phyloP scores from a whole-genome alignment of 805 yeast genomes.

The Millerozyma miso region DNA sequence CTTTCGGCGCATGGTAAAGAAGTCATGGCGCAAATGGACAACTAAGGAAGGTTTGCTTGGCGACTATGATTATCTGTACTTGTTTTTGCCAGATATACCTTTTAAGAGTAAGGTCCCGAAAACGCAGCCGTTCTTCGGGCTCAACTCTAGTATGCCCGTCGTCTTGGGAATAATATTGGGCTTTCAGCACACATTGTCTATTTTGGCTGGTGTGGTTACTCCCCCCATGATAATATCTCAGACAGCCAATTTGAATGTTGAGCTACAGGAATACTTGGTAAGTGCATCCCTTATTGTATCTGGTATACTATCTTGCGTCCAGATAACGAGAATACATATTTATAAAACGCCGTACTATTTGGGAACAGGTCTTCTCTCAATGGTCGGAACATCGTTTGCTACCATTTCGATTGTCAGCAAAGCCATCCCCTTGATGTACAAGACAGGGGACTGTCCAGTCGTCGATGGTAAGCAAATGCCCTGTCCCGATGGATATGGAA shows the following conservation, averaged over 20 bases:
- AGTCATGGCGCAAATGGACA: slow-evolving; percentile 43
- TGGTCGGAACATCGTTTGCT: slow-evolving; percentile 88
- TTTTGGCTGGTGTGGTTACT: slow-evolving; percentile 87
- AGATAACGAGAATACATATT: slow-evolving; percentile 71
- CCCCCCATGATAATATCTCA: slow-evolving; percentile 75
- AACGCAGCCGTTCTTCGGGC: slow-evolving; percentile 78
- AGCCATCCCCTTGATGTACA: slow-evolving; percentile 79
- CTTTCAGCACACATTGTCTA: slow-evolving; percentile 81
- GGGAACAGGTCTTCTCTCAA: slow-evolving; percentile 87
- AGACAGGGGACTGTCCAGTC: slow-evolving; percentile 44
- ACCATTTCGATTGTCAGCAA: slow-evolving; percentile 76
- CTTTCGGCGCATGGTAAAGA: neutral
- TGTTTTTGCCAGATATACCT: slow-evolving; percentile 80
- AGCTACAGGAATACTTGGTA: slow-evolving; percentile 34
- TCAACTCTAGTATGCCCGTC: slow-evolving; percentile 78
- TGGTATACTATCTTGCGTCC: slow-evolving; percentile 56
- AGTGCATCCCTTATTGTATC: slow-evolving; percentile 35
- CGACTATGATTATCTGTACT: slow-evolving; percentile 74
- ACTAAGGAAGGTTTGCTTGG: slow-evolving; percentile 83
- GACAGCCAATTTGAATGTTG: slow-evolving; percentile 53
- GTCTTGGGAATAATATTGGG: slow-evolving; percentile 74
- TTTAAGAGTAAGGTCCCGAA: slow-evolving; percentile 45
- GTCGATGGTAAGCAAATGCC: slow-evolving; percentile 64
- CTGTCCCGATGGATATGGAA: slow-evolving; percentile 90
- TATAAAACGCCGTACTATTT: slow-evolving; percentile 68